Evolutionary conservation across 83 land plant genomes (phyloP).

Genomic region (Thuja plicata): DNA sequence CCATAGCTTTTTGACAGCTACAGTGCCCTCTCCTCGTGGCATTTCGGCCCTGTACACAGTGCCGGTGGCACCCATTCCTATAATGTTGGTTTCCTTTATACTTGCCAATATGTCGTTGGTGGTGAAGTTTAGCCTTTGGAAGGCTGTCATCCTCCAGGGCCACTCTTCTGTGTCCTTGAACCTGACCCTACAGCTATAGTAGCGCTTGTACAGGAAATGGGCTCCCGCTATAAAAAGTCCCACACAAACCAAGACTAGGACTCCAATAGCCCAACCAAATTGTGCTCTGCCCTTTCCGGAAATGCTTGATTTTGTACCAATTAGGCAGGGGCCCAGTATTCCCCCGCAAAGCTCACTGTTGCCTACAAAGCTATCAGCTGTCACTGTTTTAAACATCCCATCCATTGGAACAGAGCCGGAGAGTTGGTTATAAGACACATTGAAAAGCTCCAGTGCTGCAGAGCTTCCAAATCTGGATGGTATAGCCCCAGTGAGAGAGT

Average conservation of each 20-base stretch:
- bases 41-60: constrained; percentile 89
- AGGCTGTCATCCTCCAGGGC: constrained; percentile 77
- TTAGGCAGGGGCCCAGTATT: constrained; percentile 54
- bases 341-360: constrained; percentile 70
- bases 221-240: constrained; percentile 31
- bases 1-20: constrained; percentile 91
- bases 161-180: constrained; percentile 39
- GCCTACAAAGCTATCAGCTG: constrained; percentile 59
- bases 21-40: constrained; percentile 45
- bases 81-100: constrained; percentile 79
- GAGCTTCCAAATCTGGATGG: constrained; percentile 58
- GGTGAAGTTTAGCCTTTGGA: constrained; percentile 67
- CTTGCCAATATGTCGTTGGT: constrained; percentile 67
- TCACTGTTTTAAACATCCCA: constrained; percentile 64
- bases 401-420: constrained; percentile 61
- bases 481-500: constrained; percentile 57
- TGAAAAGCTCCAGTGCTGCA: constrained; percentile 57
- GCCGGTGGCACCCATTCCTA: constrained; percentile 91
- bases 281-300: constrained; percentile 12
- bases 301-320: neutral
- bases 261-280: constrained; percentile 42
- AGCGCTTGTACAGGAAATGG: constrained; percentile 37
- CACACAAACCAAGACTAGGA: constrained; percentile 24
- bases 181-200: constrained; percentile 26
- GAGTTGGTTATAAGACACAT: constrained; percentile 67